A percentile compares a stretch with the other conserved stretches of the same genome.
phyloP scores from a whole-genome alignment of 768 basidiomycete species.

The Rhizopogon vesiculosus region DNA sequence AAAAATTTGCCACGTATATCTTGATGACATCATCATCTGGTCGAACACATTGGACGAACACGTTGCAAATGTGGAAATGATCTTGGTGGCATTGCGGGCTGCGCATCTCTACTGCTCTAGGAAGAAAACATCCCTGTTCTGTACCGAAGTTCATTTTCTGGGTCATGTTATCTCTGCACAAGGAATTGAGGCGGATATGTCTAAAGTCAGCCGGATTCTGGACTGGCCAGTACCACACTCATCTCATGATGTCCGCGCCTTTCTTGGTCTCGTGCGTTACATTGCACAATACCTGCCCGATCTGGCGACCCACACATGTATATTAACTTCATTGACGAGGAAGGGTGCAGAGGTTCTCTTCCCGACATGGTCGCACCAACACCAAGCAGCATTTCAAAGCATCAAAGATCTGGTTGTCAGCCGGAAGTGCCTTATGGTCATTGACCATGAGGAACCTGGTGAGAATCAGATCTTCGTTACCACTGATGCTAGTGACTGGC shows the following conservation, averaged over 20 bases:
- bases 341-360: constrained; percentile 22
- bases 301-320: constrained; percentile 7
- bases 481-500: constrained; percentile 5
- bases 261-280: constrained; percentile 26
- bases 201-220: background rate
- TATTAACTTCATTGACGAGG: constrained; percentile 8
- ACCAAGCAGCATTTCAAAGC: constrained; percentile 12
- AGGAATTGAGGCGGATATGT: constrained; percentile 24
- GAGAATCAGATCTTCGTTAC: constrained; percentile 15
- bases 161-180: constrained; percentile 19
- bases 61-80: constrained; percentile 5
- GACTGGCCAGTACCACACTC: constrained; percentile 24
- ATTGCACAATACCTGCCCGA: constrained; percentile 23
- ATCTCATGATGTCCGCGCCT: background rate
- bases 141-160: background rate
- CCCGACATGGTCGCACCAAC: constrained; percentile 18
- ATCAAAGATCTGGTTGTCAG: constrained; percentile 24
- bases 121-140: constrained; percentile 19
- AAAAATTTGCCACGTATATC: constrained; percentile 6
- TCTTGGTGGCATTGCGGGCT: constrained; percentile 10
- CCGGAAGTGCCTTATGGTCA: constrained; percentile 22
- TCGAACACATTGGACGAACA: constrained; percentile 19
- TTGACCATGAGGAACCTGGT: constrained; percentile 25
- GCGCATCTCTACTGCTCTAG: constrained; percentile 19
- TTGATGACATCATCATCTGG: constrained; percentile 21